Conservation (phyloP, 139 green algal genomes). For the Edaphochlamys debaryana region DNA sequence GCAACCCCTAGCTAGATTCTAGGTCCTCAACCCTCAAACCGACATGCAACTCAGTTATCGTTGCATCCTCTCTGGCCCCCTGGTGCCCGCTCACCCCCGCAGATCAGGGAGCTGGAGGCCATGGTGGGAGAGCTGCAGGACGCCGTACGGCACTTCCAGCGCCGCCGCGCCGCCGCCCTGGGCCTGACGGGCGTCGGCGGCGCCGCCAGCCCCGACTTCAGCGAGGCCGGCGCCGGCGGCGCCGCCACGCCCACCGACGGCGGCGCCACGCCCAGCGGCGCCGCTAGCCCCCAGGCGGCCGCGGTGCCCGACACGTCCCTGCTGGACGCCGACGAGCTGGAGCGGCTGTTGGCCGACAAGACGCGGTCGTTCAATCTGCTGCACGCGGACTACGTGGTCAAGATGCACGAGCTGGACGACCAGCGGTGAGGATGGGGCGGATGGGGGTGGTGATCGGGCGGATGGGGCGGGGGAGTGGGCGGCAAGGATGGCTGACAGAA, state of each 20-base stretch:
- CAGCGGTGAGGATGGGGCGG: constrained; percentile 14
- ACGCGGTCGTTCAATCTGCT: constrained; percentile 45
- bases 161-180: constrained; percentile 24
- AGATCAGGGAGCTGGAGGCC: constrained; percentile 32
- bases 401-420: constrained; percentile 51
- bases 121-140: constrained; percentile 20
- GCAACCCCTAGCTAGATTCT: no score
- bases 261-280: background rate
- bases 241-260: background rate
- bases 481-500: no score
- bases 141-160: background rate
- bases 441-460: background rate
- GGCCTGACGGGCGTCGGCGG: background rate
- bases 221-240: background rate
- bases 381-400: constrained; percentile 51
- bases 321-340: constrained; percentile 19
- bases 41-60: no score
- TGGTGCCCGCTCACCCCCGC: background rate
- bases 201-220: background rate
- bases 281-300: background rate
- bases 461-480: no score
- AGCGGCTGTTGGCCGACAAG: constrained; percentile 48
- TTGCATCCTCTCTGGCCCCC: no score
- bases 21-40: no score
- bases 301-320: background rate